Evolutionary conservation across 2,329 filamentous ascomycete genomes (phyloP), one percentile per base, ranked within the genome.

Genomic region (Penicillium sp.): DNA sequence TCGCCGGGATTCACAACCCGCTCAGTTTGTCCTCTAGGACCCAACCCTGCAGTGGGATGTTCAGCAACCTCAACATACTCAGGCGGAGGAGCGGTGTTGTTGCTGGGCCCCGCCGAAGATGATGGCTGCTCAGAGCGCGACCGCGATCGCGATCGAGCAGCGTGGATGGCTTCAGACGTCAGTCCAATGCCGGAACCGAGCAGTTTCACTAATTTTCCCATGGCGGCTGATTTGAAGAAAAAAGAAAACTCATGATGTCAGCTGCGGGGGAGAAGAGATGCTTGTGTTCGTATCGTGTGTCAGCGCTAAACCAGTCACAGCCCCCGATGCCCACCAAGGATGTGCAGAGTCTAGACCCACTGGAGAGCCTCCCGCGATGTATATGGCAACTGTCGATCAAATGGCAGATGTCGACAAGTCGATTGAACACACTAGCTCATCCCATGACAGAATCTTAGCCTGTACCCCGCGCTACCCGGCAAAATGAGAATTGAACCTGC

Each of bases 81-180:
- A 2, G 52, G 37, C 2, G 52, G 22, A 26, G 22, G 22, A 26
- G 22, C 37, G 14, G 26, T 30, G 52, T 30, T 30, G 52, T 30
- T 43, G 26, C 25, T 42, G 25, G 37, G 22, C 30, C 37, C 13
- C 28, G 46, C 52, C n/a, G 25, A 40, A 38, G 45, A 35, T 13
- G 45, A 35, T 28, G 54, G 42, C 19, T 56, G 54, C 13, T 40
- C 43, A 8, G 25, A 43, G 14, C 26, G 52, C 38, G 52, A 54
- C 38, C 51, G 51, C 3, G 55, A 49, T 11, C 53, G 55, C 33
- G 40, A 49, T 19, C 52, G 37, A 26, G 52, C 40, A 48, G 57
- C 56, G 42, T 62, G 52, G 19, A 59, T 56, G 13, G 56, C 60
- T 45, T 62, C 60, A 11, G 57, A 59, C 25, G 56, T 16, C 22